These are phyloP conservation scores for Glonium stellatum DNA, from an alignment of 495 filamentous ascomycete species.

Conservation along the genomic window DNA sequence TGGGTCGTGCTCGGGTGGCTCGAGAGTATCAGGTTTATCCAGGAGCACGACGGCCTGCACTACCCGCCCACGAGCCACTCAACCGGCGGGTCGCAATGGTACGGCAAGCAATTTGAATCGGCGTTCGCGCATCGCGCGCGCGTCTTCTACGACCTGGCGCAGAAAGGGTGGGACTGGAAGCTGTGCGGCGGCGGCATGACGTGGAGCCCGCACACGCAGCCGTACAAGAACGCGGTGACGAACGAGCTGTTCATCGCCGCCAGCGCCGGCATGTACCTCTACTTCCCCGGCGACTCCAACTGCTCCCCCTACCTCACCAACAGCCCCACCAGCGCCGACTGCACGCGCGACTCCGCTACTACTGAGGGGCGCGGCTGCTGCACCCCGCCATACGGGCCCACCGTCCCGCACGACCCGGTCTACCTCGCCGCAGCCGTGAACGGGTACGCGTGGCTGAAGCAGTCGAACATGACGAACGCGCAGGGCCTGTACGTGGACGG, in stretches of 20 bases:
- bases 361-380: background rate
- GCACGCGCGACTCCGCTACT: constrained; percentile 2
- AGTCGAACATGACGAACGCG: constrained; percentile 72
- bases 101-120: constrained; percentile 67
- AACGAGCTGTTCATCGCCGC: constrained; percentile 86
- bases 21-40: constrained; percentile 69
- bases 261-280: constrained; percentile 81
- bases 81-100: constrained; percentile 44
- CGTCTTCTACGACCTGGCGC: constrained; percentile 83
- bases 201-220: constrained; percentile 74
- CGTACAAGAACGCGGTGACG: constrained; percentile 97
- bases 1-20: constrained; percentile 96
- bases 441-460: constrained; percentile 74
- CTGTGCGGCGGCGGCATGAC: constrained; percentile 88
- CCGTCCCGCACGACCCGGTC: constrained; percentile 51
- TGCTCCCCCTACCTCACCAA: constrained; percentile 46
- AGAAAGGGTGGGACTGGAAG: constrained; percentile 69
- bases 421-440: constrained; percentile 65
- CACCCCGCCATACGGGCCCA: constrained; percentile 14
- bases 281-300: constrained; percentile 76
- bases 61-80: constrained; percentile 2
- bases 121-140: constrained; percentile 78
- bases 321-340: background rate
- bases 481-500: constrained; percentile 82
- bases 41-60: constrained; percentile 38